Evolutionary conservation across 2,329 filamentous ascomycete species (phyloP).

Genomic region (Cladosporium cucumerinum): DNA sequence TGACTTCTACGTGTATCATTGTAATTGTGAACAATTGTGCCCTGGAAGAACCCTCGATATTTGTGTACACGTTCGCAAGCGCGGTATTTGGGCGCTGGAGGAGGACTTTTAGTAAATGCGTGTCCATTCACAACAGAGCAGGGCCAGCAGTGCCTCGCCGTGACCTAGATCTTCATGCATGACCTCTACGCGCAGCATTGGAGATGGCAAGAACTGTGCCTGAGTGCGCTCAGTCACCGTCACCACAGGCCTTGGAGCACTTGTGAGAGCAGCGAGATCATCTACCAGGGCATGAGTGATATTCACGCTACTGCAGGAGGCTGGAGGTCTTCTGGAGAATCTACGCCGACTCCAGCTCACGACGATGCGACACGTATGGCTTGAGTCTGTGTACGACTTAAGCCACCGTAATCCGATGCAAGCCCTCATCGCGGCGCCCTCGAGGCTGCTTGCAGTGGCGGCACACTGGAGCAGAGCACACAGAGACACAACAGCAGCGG

Average conservation of each 20-base stretch:
- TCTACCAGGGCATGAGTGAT: background rate
- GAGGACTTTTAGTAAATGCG: background rate
- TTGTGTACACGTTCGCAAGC: background rate
- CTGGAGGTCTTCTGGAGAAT: background rate
- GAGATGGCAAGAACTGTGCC: background rate
- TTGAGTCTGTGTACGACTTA: background rate
- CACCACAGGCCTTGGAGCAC: background rate
- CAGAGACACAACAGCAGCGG: background rate
- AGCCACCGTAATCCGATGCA: background rate
- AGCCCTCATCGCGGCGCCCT: background rate
- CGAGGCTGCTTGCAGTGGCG: background rate
- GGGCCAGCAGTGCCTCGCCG: background rate
- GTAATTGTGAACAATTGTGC: background rate
- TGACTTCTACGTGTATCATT: background rate
- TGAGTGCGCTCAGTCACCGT: too few species aligned
- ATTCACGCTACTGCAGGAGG: background rate
- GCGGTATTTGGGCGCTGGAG: background rate
- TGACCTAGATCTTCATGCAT: background rate
- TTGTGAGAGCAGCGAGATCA: background rate
- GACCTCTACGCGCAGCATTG: background rate
- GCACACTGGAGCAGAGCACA: background rate
- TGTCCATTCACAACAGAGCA: background rate
- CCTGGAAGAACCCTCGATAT: accelerated
- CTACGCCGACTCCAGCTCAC: background rate
- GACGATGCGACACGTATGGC: background rate